Conservation (phyloP, 2,329 filamentous ascomycete genomes). For the Rhynchosporium secalis region DNA sequence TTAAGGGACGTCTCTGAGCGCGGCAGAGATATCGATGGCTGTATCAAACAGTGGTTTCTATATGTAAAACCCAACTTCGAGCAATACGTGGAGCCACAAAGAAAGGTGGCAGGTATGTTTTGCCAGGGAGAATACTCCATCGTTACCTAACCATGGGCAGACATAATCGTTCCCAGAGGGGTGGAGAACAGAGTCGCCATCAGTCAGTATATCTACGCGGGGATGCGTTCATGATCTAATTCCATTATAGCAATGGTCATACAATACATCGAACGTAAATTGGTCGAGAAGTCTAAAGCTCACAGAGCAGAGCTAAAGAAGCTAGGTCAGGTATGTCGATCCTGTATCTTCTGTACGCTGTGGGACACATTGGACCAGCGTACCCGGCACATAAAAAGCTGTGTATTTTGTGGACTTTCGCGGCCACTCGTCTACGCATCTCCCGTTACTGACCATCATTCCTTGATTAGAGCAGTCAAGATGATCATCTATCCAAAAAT, state of each 20-base stretch:
- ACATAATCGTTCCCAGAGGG: constrained; percentile 92
- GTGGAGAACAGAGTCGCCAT: constrained; percentile 95
- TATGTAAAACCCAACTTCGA: constrained; percentile 98
- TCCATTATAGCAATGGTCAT: constrained; percentile 74
- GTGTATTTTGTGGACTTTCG: background rate
- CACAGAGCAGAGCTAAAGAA: constrained; percentile 78
- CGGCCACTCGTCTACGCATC: background rate
- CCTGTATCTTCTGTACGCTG: background rate
- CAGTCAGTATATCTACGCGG: constrained; percentile 47
- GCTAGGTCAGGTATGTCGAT: constrained; percentile 54
- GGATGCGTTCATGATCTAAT: constrained; percentile 13
- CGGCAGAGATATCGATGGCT: constrained; percentile 88
- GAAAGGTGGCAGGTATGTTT: constrained; percentile 71
- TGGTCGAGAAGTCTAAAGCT: constrained; percentile 79
- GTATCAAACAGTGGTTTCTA: constrained; percentile 96
- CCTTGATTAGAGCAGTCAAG: constrained; percentile 56
- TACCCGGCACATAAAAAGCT: background rate
- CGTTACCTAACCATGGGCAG: constrained; percentile 43
- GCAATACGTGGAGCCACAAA: constrained; percentile 89
- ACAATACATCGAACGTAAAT: constrained; percentile 85
- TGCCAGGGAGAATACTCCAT: background rate
- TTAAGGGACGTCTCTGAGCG: constrained; percentile 86
- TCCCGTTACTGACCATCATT: background rate
- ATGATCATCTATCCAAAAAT: constrained; percentile 71
- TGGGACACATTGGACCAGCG: background rate